Conservation (phyloP, 129 eudicot species). For the Deinandra increscens region DNA sequence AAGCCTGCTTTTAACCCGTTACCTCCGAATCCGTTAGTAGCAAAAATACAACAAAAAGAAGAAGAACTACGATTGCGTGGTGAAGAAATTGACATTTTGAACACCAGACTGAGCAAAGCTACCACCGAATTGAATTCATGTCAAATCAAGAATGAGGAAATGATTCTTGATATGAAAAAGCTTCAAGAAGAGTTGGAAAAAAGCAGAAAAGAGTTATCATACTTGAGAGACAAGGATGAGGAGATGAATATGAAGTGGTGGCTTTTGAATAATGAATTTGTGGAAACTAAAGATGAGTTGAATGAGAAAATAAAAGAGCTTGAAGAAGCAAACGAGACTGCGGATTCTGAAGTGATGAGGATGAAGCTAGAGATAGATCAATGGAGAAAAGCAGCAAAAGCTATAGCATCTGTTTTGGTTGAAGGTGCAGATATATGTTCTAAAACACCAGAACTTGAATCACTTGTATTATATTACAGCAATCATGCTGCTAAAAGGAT, state of each 20-base stretch:
- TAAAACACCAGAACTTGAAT: constrained; percentile 31
- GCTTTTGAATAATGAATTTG: constrained; percentile 37
- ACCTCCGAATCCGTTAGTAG: constrained; percentile 15
- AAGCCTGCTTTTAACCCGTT: constrained; percentile 1
- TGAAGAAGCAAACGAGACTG: constrained; percentile 47
- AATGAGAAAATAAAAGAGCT: constrained; percentile 46
- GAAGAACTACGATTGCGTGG: constrained; percentile 19
- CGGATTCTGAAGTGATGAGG: constrained; percentile 55
- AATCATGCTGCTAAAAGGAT: constrained; percentile 35
- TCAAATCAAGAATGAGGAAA: constrained; percentile 26
- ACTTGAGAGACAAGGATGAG: constrained; percentile 38
- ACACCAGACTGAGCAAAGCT: constrained; percentile 21
- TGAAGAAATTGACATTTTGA: constrained; percentile 25
- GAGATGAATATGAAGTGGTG: constrained; percentile 37
- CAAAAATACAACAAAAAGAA: constrained; percentile 23
- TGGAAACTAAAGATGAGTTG: constrained; percentile 35
- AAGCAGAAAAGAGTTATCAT: constrained; percentile 24
- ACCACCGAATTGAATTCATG: constrained; percentile 9
- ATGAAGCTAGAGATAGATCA: constrained; percentile 60
- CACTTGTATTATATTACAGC: constrained; percentile 29
- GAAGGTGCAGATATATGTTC: constrained; percentile 47
- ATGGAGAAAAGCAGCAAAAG: constrained; percentile 93
- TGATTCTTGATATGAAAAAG: constrained; percentile 5
- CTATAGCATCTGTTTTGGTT: constrained; percentile 56
- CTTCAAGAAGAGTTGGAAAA: constrained; percentile 28